These are phyloP conservation scores for Ophiobolus disseminans DNA, from an alignment of 2,329 filamentous ascomycete species.

Conservation along the genomic window DNA sequence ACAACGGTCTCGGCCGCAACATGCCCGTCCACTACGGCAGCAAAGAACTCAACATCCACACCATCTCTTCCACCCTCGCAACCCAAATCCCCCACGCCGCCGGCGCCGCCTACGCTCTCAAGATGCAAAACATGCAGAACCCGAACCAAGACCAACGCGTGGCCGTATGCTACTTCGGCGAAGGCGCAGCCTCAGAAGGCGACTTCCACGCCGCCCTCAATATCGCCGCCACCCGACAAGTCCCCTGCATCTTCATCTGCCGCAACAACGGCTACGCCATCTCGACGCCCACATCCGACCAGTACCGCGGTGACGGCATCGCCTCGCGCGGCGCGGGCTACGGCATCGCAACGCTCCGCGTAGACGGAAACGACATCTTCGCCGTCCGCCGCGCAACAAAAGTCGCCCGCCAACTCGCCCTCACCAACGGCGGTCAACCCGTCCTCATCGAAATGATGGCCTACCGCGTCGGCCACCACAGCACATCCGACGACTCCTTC, in stretches of 20 bases:
- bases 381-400: conserved; percentile 82
- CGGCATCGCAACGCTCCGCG: conserved; percentile 90
- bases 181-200: conserved; percentile 87
- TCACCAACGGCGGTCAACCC: conserved; percentile 80
- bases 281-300: conserved; percentile 85
- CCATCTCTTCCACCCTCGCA: conserved; percentile 83
- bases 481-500: conserved; percentile 95
- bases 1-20: conserved; percentile 82
- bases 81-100: conserved; percentile 90
- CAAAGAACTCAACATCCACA: conserved; percentile 83
- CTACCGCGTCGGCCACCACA: conserved; percentile 97
- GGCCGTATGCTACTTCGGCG: conserved; percentile 86
- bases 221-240: conserved; percentile 87
- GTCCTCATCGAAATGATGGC: conserved; percentile 95
- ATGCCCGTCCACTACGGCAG: conserved; percentile 98
- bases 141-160: conserved; percentile 68
- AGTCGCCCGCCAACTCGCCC: conserved; percentile 77
- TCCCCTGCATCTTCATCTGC: conserved; percentile 87
- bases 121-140: conserved; percentile 77
- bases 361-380: conserved; percentile 95
- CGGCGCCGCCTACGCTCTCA: conserved; percentile 86
- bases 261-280: conserved; percentile 94
- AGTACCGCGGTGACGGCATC: conserved; percentile 91
- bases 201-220: conserved; percentile 93
- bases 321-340: conserved; percentile 86